These are phyloP conservation scores for Phytophthora kernoviae DNA, from an alignment of 352 stramenopile genomes.

Conservation along the genomic window DNA sequence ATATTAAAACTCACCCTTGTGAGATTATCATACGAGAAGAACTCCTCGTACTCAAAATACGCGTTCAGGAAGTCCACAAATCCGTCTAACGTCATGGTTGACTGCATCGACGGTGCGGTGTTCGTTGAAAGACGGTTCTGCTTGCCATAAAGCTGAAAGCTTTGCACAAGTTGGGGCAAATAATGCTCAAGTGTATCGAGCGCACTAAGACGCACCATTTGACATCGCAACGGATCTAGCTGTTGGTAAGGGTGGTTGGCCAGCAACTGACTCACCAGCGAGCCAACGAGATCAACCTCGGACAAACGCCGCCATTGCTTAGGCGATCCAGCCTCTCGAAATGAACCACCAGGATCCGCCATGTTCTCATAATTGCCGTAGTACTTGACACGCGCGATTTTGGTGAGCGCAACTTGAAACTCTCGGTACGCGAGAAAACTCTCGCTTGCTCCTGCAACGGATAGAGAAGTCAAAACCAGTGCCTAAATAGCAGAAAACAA, in stretches of 20 bases:
- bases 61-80: constrained; percentile 83
- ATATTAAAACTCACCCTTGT: constrained; percentile 28
- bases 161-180: constrained; percentile 47
- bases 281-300: constrained; percentile 33
- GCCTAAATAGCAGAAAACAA: no score
- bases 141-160: constrained; percentile 64
- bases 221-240: constrained; percentile 52
- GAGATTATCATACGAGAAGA: constrained; percentile 56
- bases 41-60: constrained; percentile 83
- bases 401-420: constrained; percentile 60
- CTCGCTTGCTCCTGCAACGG: constrained; percentile 40
- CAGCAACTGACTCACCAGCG: constrained; percentile 43
- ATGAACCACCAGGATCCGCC: neutral
- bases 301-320: constrained; percentile 11
- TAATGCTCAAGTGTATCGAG: constrained; percentile 59
- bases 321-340: constrained; percentile 4
- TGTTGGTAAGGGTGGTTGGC: neutral
- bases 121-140: constrained; percentile 25
- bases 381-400: constrained; percentile 41
- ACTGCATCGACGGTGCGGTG: constrained; percentile 5
- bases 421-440: constrained; percentile 57
- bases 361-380: constrained; percentile 11
- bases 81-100: constrained; percentile 61
- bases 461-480: no score
- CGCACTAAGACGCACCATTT: constrained; percentile 51